phyloP scores from a whole-genome alignment of 1,139 yeast genomes.

The Debaryomyces fabryi region DNA sequence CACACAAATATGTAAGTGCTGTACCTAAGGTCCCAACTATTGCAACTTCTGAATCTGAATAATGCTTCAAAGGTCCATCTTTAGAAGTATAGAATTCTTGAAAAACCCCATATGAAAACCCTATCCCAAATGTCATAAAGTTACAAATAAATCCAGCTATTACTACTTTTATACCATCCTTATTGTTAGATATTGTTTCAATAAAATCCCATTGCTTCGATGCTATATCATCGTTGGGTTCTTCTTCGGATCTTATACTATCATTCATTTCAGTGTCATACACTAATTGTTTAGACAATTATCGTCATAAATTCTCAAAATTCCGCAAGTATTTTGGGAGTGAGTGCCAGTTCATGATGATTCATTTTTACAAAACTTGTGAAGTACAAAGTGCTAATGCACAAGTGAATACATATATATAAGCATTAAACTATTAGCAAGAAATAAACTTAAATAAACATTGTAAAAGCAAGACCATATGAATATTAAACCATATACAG shows the following conservation, averaged over 20 bases:
- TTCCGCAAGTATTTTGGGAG: too few relatives aligned
- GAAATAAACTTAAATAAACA: too few relatives aligned
- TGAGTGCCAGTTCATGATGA: too few relatives aligned
- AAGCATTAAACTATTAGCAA: too few relatives aligned
- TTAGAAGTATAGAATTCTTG: constrained; percentile 34
- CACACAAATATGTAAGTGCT: constrained; percentile 30
- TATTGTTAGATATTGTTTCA: neutral
- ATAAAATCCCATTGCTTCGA: neutral
- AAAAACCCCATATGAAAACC: constrained; percentile 38
- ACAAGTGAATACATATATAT: too few relatives aligned
- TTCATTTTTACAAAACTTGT: neutral
- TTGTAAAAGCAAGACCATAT: too few relatives aligned
- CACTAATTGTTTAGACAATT: too few relatives aligned
- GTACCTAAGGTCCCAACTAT: constrained; percentile 33
- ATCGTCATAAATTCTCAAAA: too few relatives aligned
- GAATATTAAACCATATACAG: too few relatives aligned
- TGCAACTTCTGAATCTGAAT: constrained; percentile 30
- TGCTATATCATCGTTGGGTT: neutral
- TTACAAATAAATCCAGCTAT: constrained; percentile 35
- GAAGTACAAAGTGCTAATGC: neutral
- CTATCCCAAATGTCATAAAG: constrained; percentile 37
- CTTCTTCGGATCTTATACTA: neutral
- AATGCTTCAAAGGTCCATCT: constrained; percentile 27
- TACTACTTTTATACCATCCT: constrained; percentile 14
- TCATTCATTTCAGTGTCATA: too few relatives aligned